These are phyloP conservation scores for Scutellaria baicalensis DNA, from an alignment of 257 asterid species.

Conservation along the genomic window DNA sequence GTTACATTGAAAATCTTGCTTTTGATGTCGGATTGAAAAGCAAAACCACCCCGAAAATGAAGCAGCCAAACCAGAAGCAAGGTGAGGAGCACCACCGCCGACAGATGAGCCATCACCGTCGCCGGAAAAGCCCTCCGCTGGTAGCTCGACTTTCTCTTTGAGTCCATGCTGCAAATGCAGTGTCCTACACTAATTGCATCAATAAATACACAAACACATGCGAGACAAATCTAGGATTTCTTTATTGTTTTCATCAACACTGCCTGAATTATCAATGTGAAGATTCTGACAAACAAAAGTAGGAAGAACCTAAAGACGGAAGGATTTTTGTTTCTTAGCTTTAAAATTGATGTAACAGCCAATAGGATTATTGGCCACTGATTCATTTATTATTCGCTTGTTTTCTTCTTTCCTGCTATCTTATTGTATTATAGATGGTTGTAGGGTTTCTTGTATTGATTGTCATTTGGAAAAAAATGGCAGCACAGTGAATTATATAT, in stretches of 20 bases:
- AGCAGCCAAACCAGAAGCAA: conserved; percentile 56
- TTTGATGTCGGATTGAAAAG: conserved; percentile 33
- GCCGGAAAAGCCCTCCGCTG: conserved; percentile 11
- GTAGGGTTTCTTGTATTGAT: too few species aligned
- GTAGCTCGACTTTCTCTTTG: conserved; percentile 24
- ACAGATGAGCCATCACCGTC: conserved; percentile 41
- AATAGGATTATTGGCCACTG: too few species aligned
- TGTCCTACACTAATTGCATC: background rate
- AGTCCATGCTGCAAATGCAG: conserved; percentile 8
- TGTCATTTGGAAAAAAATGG: too few species aligned
- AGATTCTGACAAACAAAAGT: background rate
- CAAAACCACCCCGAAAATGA: conserved; percentile 50
- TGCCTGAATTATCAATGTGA: background rate
- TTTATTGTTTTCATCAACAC: background rate
- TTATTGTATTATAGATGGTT: too few species aligned
- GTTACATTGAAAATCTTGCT: conserved; percentile 55
- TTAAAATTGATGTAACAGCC: too few species aligned
- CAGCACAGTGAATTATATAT: too few species aligned
- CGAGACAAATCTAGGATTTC: background rate
- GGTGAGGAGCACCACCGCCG: conserved; percentile 23
- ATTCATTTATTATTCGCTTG: too few species aligned
- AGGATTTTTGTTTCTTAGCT: too few species aligned
- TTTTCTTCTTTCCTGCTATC: too few species aligned
- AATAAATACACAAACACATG: background rate
- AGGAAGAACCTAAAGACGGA: background rate